phyloP scores from a whole-genome alignment of 495 filamentous ascomycete genomes.

The Mytilinidion resinicola region DNA sequence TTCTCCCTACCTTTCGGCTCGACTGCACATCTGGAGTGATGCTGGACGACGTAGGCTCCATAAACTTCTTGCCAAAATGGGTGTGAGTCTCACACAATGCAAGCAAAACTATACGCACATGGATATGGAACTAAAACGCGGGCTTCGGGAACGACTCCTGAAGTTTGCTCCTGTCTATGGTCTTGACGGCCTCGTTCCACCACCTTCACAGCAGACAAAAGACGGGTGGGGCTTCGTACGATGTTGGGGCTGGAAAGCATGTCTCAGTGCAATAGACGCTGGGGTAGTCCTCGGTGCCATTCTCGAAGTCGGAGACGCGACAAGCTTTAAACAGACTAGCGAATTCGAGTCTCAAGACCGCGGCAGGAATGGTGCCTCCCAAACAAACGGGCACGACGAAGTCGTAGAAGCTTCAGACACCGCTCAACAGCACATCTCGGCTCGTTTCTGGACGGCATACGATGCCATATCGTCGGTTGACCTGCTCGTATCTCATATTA shows the following conservation, averaged over 20 bases:
- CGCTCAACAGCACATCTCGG: slow-evolving; percentile 59
- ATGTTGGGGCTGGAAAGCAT: slow-evolving; percentile 96
- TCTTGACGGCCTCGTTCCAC: slow-evolving; percentile 82
- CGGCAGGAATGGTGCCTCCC: slow-evolving; percentile 1
- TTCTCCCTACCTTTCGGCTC: slow-evolving; percentile 87
- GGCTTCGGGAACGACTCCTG: slow-evolving; percentile 74
- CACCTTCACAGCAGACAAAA: slow-evolving; percentile 52
- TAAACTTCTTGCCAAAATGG: slow-evolving; percentile 96
- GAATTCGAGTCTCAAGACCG: slow-evolving; percentile 12
- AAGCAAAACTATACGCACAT: slow-evolving; percentile 95
- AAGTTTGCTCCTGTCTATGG: slow-evolving; percentile 88
- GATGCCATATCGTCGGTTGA: slow-evolving; percentile 72
- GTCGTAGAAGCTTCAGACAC: slow-evolving; percentile 3
- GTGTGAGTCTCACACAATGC: slow-evolving; percentile 86
- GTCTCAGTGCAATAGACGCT: slow-evolving; percentile 83
- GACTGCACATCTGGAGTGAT: slow-evolving; percentile 92
- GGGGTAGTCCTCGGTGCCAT: slow-evolving; percentile 85
- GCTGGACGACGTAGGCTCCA: slow-evolving; percentile 83
- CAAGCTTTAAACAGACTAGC: slow-evolving; percentile 14
- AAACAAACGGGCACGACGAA: neutral
- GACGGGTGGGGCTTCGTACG: slow-evolving; percentile 95
- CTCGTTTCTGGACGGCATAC: slow-evolving; percentile 87
- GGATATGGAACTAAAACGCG: slow-evolving; percentile 94
- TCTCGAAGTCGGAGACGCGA: slow-evolving; percentile 71
- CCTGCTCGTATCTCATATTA: slow-evolving; percentile 66